These are phyloP conservation scores for Smittium culicis DNA, from an alignment of 371 early-diverging fungal species.

Conservation along the genomic window DNA sequence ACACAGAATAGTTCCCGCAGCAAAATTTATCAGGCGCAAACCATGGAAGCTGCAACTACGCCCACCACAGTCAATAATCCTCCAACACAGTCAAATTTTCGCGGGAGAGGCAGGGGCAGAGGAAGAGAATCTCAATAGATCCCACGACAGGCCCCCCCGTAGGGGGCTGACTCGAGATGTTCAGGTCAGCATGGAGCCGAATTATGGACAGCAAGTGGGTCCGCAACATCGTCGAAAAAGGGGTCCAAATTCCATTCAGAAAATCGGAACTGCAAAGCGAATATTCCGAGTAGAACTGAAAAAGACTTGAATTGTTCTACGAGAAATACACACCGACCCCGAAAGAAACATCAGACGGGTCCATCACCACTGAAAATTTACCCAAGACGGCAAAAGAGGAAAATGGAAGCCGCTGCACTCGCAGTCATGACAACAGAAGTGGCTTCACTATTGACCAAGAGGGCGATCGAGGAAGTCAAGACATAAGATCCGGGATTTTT, in stretches of 20 bases:
- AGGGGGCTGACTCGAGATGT: background rate
- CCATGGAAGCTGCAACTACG: background rate
- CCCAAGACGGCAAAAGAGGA: background rate
- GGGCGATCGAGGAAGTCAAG: background rate
- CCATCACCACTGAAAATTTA: background rate
- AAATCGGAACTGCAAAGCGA: background rate
- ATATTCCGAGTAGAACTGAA: background rate
- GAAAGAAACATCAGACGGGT: background rate
- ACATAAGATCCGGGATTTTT: background rate
- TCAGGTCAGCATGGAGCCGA: background rate
- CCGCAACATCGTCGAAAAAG: background rate
- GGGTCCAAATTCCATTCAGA: background rate
- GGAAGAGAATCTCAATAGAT: background rate
- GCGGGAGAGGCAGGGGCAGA: background rate
- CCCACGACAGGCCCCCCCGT: background rate
- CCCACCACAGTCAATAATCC: background rate
- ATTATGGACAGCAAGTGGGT: background rate
- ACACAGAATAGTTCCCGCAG: background rate
- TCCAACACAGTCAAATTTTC: background rate
- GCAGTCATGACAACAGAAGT: background rate
- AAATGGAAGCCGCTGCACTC: background rate
- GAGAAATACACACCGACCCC: background rate
- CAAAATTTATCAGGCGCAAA: background rate
- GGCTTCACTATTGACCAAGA: background rate
- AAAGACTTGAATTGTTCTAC: background rate